Evolutionary conservation across 192 early-diverging fungal species (phyloP).

Genomic region (Rhizoclosmatium sp.): DNA sequence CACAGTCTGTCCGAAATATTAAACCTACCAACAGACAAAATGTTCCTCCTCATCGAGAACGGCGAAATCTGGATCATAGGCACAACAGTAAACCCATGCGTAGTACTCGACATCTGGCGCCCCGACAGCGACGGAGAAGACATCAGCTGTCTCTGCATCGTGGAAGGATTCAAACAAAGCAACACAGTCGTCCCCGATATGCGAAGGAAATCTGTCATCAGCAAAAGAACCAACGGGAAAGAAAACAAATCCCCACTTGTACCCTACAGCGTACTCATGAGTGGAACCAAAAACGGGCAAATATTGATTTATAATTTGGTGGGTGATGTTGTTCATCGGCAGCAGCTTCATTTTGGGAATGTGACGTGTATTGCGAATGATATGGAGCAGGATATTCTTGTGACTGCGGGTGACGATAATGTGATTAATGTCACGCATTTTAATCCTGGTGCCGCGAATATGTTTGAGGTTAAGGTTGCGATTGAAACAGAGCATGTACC

Average conservation of each 20-base stretch:
- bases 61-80: conserved; percentile 61
- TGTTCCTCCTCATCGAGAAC: conserved; percentile 57
- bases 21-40: conserved; percentile 37
- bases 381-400: conserved; percentile 41
- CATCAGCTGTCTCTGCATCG: conserved; percentile 42
- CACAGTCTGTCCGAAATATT: not conserved
- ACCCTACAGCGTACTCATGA: conserved; percentile 36
- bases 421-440: not conserved
- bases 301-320: conserved; percentile 53
- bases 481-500: conserved; percentile 12
- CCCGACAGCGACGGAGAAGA: conserved; percentile 39
- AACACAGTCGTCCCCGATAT: not conserved
- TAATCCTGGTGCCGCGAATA: not conserved
- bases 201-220: not conserved
- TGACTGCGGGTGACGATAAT: conserved; percentile 50
- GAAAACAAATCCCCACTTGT: not conserved
- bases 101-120: conserved; percentile 60
- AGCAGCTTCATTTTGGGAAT: conserved; percentile 55
- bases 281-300: conserved; percentile 61
- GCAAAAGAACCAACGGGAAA: conserved; percentile 24
- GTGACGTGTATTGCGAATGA: conserved; percentile 53
- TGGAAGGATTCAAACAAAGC: conserved; percentile 41
- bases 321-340: conserved; percentile 54
- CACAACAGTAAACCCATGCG: conserved; percentile 55
- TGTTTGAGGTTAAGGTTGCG: not conserved